Conservation (phyloP, 192 early-diverging fungal species). For the Mortierella hygrophila region DNA sequence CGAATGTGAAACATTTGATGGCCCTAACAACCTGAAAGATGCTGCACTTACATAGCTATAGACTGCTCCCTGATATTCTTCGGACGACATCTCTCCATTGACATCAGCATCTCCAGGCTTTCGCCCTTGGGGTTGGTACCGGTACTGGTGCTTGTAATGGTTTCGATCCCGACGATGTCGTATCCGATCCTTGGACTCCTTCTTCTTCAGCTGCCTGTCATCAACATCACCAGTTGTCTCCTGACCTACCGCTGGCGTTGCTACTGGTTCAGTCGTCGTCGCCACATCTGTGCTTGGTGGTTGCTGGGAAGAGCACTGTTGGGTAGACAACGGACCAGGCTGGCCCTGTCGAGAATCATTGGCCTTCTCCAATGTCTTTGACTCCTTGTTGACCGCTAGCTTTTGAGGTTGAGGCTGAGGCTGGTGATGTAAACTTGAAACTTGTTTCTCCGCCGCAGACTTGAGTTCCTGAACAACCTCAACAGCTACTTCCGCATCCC, state of each 20-base stretch:
- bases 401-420: neutral
- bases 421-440: neutral
- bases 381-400: neutral
- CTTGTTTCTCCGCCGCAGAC: neutral
- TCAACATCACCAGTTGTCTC: neutral
- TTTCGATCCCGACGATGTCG: neutral
- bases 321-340: neutral
- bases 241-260: neutral
- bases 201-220: neutral
- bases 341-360: neutral
- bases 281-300: neutral
- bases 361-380: no score
- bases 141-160: constrained; percentile 9
- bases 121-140: constrained; percentile 6
- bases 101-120: neutral
- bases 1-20: neutral
- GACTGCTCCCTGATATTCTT: constrained; percentile 14
- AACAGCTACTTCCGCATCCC: neutral
- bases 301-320: neutral
- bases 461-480: neutral
- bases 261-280: neutral
- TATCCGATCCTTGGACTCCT: constrained; percentile 13
- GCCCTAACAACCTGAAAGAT: neutral
- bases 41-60: constrained; percentile 26
- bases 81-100: neutral